Base-by-base conservation (phyloP, 202 grass and related monocot species). In the Eragrostis tef region DNA sequence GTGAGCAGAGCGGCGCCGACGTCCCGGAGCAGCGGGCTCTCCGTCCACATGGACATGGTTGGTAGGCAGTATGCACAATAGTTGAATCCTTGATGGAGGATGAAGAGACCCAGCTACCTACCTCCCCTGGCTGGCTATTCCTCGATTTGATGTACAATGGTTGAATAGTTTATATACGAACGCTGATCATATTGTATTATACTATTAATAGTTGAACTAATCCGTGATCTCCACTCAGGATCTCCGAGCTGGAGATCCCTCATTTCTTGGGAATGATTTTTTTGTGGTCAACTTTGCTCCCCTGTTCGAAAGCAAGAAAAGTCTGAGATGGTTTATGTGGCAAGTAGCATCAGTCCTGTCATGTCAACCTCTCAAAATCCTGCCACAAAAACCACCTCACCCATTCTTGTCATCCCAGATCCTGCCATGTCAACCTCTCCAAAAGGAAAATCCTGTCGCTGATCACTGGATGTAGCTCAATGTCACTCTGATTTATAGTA, bases 1-100 rank as follows among this genome's bases (percentile, higher is more conserved):
- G 86, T 84, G 75, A 88, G 63, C 79, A 83, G 54, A 29, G 80
- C 68, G 34, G 88, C 80, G 52, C 74, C 84, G 42, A 34, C 62
- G 56, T 90, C 88, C 10, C 69, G 13, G 74, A 86, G 31, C 74
- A 90, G 12, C 36, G 84, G 51, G 44, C 36, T 86, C 31, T 36
- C 84, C 60, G 52, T 72, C 74, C 22, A 57, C 57, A 79, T 9
- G 0, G 53, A 57, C 57, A 79, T 9, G 0, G 53, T 21, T 4
- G 2, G 15, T 17, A 8, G 1, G n/a, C 22, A 7, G 59, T 24
- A 27, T 4, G 4, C 16, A 11, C 0, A 16, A n/a, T n/a, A n/a
- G n/a, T n/a, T n/a, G 29, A 31, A 31, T 31, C 29, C 29, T 31
- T 31, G 29, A 31, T 31, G 29, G n/a, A 29, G 1, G 60, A 63